Conservation (phyloP, 495 filamentous ascomycete species). For the Trichoderma asperelloides region DNA sequence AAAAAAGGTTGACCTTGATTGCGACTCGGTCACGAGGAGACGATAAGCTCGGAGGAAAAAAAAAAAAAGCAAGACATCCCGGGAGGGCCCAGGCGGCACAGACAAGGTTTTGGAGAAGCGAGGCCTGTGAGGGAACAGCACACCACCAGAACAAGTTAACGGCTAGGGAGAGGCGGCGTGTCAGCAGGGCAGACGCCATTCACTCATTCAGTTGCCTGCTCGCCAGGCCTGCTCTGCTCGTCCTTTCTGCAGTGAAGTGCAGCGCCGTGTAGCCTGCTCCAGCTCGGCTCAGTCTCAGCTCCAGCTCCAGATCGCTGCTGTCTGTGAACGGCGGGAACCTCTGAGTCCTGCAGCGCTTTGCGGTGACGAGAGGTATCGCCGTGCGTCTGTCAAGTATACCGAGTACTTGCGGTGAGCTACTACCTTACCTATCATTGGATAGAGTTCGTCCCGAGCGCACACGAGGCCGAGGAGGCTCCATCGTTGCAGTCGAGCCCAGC, state of each 20-base stretch:
- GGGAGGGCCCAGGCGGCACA: background rate
- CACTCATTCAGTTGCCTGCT: background rate
- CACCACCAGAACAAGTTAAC: background rate
- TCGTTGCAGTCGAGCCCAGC: background rate
- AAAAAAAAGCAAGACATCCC: background rate
- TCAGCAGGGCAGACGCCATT: slow-evolving; percentile 5
- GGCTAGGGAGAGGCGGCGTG: background rate
- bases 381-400: background rate
- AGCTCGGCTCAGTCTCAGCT: background rate
- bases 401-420: background rate
- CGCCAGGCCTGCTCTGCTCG: background rate
- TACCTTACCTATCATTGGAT: background rate
- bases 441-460: background rate
- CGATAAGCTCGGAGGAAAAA: background rate
- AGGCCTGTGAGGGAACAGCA: background rate
- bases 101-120: background rate
- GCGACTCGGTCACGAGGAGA: background rate
- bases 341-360: too few relatives aligned
- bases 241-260: background rate
- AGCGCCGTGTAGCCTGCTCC: background rate
- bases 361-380: too few relatives aligned
- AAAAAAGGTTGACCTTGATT: background rate
- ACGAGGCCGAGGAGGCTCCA: background rate
- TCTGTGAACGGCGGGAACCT: too few relatives aligned
- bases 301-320: background rate